Evolutionary conservation across 441 rosid species (phyloP).

Genomic region (Populus hybrid): DNA sequence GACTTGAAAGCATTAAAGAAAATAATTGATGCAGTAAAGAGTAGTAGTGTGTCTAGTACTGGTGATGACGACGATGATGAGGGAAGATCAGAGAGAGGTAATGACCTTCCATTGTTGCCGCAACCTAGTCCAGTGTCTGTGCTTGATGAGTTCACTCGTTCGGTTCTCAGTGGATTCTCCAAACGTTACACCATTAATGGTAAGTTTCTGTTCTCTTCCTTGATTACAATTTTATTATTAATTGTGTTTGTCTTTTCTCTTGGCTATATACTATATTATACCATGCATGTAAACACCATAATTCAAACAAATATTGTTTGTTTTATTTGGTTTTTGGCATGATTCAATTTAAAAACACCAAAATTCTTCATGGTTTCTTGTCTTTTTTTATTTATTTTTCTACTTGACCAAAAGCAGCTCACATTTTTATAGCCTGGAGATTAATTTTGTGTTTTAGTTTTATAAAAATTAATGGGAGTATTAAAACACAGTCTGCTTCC

Average conservation of each 20-base stretch:
- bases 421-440: too few species aligned
- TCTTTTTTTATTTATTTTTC: too few species aligned
- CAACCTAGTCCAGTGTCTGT: neutral
- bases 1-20: constrained; percentile 61
- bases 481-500: neutral
- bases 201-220: neutral
- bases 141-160: neutral
- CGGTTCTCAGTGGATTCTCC: neutral
- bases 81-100: neutral
- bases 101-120: neutral
- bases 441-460: too few species aligned
- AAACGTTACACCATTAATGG: neutral
- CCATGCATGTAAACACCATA: neutral
- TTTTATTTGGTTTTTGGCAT: too few species aligned
- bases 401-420: too few species aligned
- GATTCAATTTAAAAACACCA: too few species aligned
- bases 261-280: neutral
- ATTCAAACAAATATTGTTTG: too few species aligned
- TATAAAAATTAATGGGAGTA: neutral
- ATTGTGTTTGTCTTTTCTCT: neutral
- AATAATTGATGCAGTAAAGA: constrained; percentile 3
- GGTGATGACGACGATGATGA: neutral
- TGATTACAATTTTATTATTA: neutral
- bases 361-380: too few species aligned
- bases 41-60: neutral